Conservation (phyloP, 345 rosid genomes). For the Salix purpurea region DNA sequence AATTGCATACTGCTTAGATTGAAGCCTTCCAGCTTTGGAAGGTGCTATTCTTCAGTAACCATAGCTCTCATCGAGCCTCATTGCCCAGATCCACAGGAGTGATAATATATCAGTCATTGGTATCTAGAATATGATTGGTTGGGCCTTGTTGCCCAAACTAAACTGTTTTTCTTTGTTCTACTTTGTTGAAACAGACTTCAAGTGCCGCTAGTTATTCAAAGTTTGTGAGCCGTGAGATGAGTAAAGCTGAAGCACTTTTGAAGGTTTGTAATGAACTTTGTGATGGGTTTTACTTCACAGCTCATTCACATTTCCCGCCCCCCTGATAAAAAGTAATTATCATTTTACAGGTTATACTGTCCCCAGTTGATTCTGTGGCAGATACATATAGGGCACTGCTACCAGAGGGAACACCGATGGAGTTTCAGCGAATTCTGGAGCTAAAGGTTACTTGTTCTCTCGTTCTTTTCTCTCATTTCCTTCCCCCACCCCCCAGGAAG, state of each 20-base stretch:
- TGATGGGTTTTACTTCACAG: slow-evolving; percentile 3
- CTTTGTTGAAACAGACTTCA: slow-evolving; percentile 51
- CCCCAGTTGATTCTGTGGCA: slow-evolving; percentile 94
- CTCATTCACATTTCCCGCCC: neutral
- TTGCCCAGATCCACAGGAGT: neutral
- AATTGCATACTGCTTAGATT: neutral
- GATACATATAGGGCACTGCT: slow-evolving; percentile 93
- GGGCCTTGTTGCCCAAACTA: too few species aligned
- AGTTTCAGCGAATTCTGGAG: slow-evolving; percentile 95
- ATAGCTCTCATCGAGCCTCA: neutral
- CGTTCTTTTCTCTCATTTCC: neutral
- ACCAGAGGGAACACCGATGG: slow-evolving; percentile 98
- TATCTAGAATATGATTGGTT: too few species aligned
- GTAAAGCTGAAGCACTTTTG: slow-evolving; percentile 98
- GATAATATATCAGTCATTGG: too few species aligned
- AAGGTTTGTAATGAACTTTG: slow-evolving; percentile 48
- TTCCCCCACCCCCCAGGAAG: neutral
- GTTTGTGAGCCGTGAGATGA: slow-evolving; percentile 98
- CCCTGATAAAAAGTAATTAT: neutral
- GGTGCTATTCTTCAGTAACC: neutral
- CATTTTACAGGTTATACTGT: slow-evolving; percentile 66
- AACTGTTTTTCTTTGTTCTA: neutral
- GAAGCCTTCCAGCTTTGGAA: neutral
- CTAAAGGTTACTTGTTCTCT: slow-evolving; percentile 53
- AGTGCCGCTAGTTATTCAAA: slow-evolving; percentile 83